Base-by-base conservation (phyloP, 768 basidiomycete species). In the Naganishia friedmannii region DNA sequence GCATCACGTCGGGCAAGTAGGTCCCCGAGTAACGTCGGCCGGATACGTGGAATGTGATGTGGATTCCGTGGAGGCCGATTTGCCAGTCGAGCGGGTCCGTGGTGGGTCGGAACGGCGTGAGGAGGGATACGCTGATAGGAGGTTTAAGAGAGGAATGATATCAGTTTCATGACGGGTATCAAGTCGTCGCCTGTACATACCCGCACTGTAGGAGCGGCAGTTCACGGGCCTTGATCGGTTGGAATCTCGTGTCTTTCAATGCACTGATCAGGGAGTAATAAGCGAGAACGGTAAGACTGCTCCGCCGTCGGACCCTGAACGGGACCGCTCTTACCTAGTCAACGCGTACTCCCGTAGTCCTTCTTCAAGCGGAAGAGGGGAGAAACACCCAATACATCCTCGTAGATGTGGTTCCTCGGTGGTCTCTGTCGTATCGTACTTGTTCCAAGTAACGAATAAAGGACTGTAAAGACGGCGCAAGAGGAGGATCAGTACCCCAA, bases 401-500 rank as follows among this genome's bases (percentile, higher is more conserved):
- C 95, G 84, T 72, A 99, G 84, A 70, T 86, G 84, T 54, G 87
- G 84, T 28, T 70, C 70, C 10, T 34, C 48, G 12, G 53, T 29
- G 1, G 51, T 39, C 1, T 48, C 56, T 5, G 60, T 53, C 34
- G 46, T 46, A 29, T 54, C 63, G 46, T 54, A 86, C 54, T 87
- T 89, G 81, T 92, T 93, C 94, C 94, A 99, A 7, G 95, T 98
- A 37, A 98, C 92, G 81, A 99, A 99, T 67, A 99, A 84, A 15
- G 94, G 93, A 81, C 92, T 93, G 73, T 31, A 21, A 53, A 31
- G n/a, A 21, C 31, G 10, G 37, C 65, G 77, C 80, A 94, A 4
- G 15, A 3, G 23, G 21, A 2, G 2, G 26, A n/a, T 13, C 12
- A 29, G 21, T 12, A 39, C 4, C 5, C n/a, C n/a, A n/a, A n/a